Evolutionary conservation across 2,329 filamentous ascomycete genomes (phyloP).

Genomic region (Rhinocladiella similis): DNA sequence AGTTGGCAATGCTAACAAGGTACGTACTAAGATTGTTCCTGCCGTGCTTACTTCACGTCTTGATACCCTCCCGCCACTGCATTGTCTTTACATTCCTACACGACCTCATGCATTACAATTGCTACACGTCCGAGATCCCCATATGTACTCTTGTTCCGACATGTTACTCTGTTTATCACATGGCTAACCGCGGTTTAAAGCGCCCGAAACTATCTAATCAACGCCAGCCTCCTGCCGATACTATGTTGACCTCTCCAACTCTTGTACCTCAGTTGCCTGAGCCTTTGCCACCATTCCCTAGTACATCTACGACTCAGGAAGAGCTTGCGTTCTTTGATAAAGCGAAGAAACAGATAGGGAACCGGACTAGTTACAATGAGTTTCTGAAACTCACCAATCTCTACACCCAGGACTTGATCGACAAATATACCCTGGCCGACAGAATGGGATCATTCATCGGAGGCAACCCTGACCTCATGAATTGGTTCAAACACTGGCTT

Average conservation of each 20-base stretch:
- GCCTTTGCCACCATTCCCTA: conserved; percentile 75
- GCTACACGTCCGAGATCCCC: background rate
- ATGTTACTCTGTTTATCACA: background rate
- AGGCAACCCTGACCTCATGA: conserved; percentile 83
- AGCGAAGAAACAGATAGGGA: conserved; percentile 93
- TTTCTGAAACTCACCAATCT: conserved; percentile 97
- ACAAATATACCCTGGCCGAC: conserved; percentile 77
- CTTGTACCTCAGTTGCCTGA: conserved; percentile 85
- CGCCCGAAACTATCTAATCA: conserved; percentile 25
- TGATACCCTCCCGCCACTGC: background rate
- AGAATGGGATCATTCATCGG: conserved; percentile 85
- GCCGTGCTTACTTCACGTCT: background rate
- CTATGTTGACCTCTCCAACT: conserved; percentile 70
- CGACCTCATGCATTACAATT: background rate
- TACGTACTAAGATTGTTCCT: conserved; percentile 33
- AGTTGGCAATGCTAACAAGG: conserved; percentile 52
- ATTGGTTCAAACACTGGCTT: conserved; percentile 83
- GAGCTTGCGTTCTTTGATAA: conserved; percentile 94
- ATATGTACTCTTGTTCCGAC: background rate
- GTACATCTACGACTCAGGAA: conserved; percentile 73
- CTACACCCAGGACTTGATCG: conserved; percentile 89
- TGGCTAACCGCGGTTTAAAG: conserved; percentile 10
- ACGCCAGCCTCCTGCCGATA: conserved; percentile 48
- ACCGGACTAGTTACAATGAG: conserved; percentile 89
- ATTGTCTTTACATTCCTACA: too few species aligned